Evolutionary conservation across 140 eudicot species (phyloP).

Genomic region (Flaveria floridana): DNA sequence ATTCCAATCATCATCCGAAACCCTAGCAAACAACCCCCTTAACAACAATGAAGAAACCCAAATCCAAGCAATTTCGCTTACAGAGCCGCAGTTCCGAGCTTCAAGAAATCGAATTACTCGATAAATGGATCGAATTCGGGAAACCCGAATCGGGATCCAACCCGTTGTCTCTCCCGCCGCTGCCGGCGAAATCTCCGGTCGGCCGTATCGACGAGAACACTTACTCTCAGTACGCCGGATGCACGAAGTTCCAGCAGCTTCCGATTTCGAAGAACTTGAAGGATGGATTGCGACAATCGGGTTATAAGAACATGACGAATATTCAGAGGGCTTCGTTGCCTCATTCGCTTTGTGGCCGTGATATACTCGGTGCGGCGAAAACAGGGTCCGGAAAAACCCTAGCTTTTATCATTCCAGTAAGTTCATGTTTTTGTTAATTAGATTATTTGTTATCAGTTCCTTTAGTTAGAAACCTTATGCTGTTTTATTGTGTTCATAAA

Average conservation of each 20-base stretch:
- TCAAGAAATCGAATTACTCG: conserved; percentile 59
- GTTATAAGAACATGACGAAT: conserved; percentile 60
- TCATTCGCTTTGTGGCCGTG: conserved; percentile 79
- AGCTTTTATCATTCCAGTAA: conserved; percentile 88
- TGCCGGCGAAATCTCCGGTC: conserved; percentile 50
- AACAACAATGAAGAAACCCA: conserved; percentile 48
- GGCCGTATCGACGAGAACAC: conserved; percentile 62
- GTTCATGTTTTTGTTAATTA: conserved; percentile 26
- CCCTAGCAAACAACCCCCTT: background rate
- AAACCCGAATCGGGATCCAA: conserved; percentile 80
- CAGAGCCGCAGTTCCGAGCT: conserved; percentile 54
- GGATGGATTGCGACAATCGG: conserved; percentile 56
- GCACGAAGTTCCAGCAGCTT: conserved; percentile 57
- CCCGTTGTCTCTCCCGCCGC: conserved; percentile 68
- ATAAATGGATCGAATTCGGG: conserved; percentile 67
- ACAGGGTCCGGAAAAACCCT: conserved; percentile 99
- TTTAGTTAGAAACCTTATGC: background rate
- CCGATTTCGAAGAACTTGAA: conserved; percentile 83
- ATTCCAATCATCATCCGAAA: background rate
- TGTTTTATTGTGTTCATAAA: background rate
- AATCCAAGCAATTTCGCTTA: conserved; percentile 46
- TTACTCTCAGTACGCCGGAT: conserved; percentile 66
- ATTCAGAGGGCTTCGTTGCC: conserved; percentile 94
- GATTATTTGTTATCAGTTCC: background rate
- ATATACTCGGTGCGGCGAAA: conserved; percentile 92